A percentile compares a stretch with the other conserved stretches of the same genome.
These are phyloP conservation scores for Hysterangium stoloniferum DNA, from an alignment of 768 basidiomycete species.

Conservation along the genomic window DNA sequence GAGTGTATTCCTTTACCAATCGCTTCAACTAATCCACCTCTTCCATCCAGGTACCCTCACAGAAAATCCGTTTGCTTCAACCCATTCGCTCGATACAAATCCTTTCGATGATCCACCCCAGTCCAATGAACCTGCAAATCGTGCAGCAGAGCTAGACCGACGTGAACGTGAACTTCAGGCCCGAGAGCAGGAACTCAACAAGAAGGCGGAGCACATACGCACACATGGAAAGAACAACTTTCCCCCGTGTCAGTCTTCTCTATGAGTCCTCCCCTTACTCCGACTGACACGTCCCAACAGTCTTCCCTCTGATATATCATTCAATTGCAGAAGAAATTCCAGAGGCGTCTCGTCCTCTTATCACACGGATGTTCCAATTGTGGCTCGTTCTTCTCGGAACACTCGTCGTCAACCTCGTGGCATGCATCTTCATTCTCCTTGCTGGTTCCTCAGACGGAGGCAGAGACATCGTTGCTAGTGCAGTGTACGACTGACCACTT, in stretches of 20 bases:
- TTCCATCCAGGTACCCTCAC: constrained; percentile 10
- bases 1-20: not conserved
- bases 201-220: constrained; percentile 61
- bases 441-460: constrained; percentile 70
- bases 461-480: constrained; percentile 72
- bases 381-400: constrained; percentile 87
- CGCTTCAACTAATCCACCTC: not conserved
- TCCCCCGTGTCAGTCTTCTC: constrained; percentile 65
- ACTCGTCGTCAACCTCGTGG: constrained; percentile 82
- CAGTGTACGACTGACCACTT: constrained; percentile 50
- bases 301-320: constrained; percentile 92
- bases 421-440: constrained; percentile 79
- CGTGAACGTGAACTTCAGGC: constrained; percentile 78
- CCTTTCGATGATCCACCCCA: constrained; percentile 82
- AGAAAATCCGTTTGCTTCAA: constrained; percentile 80
- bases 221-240: constrained; percentile 86
- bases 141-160: constrained; percentile 59
- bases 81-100: constrained; percentile 78
- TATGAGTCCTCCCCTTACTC: constrained; percentile 15
- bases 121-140: constrained; percentile 26
- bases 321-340: constrained; percentile 89
- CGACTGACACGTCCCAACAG: constrained; percentile 34
- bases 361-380: constrained; percentile 83
- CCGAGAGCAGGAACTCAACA: constrained; percentile 66
- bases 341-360: constrained; percentile 64